Percentiles rank a stretch among this genome's conserved stretches.
These are phyloP conservation scores for Phytomonas sp. DNA, from an alignment of 208 protist genomes.

Conservation along the genomic window DNA sequence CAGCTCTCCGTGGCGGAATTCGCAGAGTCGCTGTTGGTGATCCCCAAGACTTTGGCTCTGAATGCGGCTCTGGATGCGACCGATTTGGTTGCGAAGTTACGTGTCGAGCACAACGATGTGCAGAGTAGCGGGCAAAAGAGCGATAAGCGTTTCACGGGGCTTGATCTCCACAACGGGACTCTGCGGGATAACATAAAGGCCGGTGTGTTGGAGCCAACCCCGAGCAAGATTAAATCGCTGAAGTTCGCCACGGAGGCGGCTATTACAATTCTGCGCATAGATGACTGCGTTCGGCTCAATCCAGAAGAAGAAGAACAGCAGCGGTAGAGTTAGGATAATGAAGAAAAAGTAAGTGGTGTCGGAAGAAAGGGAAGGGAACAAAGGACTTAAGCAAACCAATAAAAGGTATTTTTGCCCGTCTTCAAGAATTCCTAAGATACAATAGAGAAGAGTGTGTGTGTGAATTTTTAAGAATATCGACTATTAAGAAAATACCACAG, in stretches of 20 bases:
- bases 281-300: conserved; percentile 98
- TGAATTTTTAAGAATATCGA: neutral
- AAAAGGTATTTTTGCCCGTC: neutral
- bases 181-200: conserved; percentile 95
- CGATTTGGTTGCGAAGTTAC: conserved; percentile 97
- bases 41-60: conserved; percentile 97
- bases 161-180: conserved; percentile 93
- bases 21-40: conserved; percentile 96
- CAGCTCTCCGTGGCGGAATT: conserved; percentile 99
- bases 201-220: conserved; percentile 98
- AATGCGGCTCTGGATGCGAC: conserved; percentile 98
- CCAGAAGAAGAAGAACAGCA: conserved; percentile 68
- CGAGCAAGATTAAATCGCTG: conserved; percentile 98
- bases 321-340: conserved; percentile 2
- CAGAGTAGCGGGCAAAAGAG: conserved; percentile 30
- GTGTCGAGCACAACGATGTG: conserved; percentile 91
- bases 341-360: neutral
- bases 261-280: conserved; percentile 99
- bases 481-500: neutral
- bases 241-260: conserved; percentile 99
- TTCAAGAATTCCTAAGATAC: neutral
- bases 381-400: neutral
- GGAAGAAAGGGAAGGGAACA: neutral
- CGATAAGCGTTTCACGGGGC: conserved; percentile 73
- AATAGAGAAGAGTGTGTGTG: neutral